Percentiles rank a stretch among this genome's conserved stretches.
These are phyloP conservation scores for Scopulariopsis brevicaulis DNA, from an alignment of 2,329 filamentous ascomycete genomes.

Conservation along the genomic window DNA sequence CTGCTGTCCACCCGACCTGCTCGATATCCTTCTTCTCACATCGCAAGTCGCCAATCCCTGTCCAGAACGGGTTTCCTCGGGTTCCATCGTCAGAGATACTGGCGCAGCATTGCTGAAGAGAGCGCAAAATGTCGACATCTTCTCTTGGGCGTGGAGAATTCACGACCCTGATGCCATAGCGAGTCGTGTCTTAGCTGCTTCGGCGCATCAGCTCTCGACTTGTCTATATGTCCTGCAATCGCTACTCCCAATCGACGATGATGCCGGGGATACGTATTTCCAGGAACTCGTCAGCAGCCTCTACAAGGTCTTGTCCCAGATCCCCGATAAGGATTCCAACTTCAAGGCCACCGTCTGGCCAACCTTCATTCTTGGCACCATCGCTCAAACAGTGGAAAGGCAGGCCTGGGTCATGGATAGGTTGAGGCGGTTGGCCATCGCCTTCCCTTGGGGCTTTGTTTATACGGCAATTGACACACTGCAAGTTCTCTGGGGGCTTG, in stretches of 20 bases:
- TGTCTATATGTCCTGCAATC: constrained; percentile 34
- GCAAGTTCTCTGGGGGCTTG: constrained; percentile 26
- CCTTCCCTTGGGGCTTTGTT: constrained; percentile 36
- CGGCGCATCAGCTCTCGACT: constrained; percentile 28
- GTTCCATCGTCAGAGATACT: constrained; percentile 16
- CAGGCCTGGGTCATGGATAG: constrained; percentile 37
- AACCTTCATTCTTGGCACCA: constrained; percentile 42
- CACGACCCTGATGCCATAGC: constrained; percentile 15
- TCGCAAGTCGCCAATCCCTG: constrained; percentile 24
- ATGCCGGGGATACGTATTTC: constrained; percentile 34
- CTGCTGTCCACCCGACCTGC: constrained; percentile 30
- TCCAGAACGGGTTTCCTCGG: constrained; percentile 14
- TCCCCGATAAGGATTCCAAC: constrained; percentile 36
- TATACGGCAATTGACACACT: constrained; percentile 33
- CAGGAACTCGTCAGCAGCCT: too few species aligned
- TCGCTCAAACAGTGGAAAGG: constrained; percentile 27
- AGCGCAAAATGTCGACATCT: constrained; percentile 26
- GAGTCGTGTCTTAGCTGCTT: constrained; percentile 26
- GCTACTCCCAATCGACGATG: constrained; percentile 23
- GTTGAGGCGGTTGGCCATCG: constrained; percentile 24
- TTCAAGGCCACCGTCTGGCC: constrained; percentile 48
- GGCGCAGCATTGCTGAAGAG: constrained; percentile 22
- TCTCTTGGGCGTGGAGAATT: constrained; percentile 26
- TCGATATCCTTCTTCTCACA: constrained; percentile 30
- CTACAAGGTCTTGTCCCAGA: constrained; percentile 31